Base-by-base conservation (phyloP, 805 yeast species). In the Candida maesae region DNA sequence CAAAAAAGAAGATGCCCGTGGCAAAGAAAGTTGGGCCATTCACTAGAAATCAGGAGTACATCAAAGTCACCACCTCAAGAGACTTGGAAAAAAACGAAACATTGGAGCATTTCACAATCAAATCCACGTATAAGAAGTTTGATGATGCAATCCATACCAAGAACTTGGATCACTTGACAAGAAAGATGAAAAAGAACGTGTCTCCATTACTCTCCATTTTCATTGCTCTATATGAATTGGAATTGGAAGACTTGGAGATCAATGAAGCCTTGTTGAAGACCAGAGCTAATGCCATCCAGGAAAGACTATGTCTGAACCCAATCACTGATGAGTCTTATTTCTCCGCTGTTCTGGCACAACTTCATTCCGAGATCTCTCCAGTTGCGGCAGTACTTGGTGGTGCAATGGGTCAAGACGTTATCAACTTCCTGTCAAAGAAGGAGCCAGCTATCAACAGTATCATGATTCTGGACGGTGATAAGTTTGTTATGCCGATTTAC, bases 301-400 rank as follows among this genome's bases (percentile, higher is more conserved):
- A 52, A 5, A 51, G 59, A 27, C 56, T 79, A 13, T 73, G 70
- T 9, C 64, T 71, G 1, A 56, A 55, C 1, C 64, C 70, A 2
- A 61, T 76, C 6, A 44, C 76, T 3, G 65, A 69, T 14, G 65
- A 71, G 10, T 70, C 69, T 2, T 63, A 70, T 38, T 47, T 76
- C 19, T 58, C 64, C 5, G 55, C 62, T 19, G 59, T 81, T 33
- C 48, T 71, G 1, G 60, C 55, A 16, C 87, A 83, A 55, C 71
- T 56, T 14, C 63, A 65, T 20, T 58, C 87, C 2, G 95, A 89
- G 55, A 76, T 84, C 50, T 74, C 88, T 10, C 96, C 97, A 1
- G 81, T 81, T 0, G 79, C 93, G 5, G 95, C 98, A 1, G 76
- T 93, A 2, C 51, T 91, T 6, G 99, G 98, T 6, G 99, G 98